Evolutionary conservation across 2,329 filamentous ascomycete species (phyloP), one percentile per base, ranked within the genome.

Genomic region (Pseudogymnoascus sp.): DNA sequence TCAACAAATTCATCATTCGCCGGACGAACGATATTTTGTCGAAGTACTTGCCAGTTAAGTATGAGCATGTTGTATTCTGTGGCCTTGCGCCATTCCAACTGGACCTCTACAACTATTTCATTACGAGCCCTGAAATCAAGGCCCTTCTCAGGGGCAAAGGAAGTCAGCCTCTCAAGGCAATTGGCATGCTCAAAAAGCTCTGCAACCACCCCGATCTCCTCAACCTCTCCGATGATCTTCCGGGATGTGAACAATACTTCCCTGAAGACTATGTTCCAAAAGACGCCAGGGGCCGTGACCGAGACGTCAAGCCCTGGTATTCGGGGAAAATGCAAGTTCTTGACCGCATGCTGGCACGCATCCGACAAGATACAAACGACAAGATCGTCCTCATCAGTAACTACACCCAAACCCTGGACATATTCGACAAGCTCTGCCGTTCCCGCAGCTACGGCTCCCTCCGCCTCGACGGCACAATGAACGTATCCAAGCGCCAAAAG

Each of bases 381-480:
- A 99, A 99, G 76, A 99, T 99, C 70, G 94, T 99, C 11, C 84
- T 99, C 63, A 99, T 99, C 75, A 96, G 91, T 75, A 99, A 99
- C 73, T 99, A 97, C 76, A 99, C 94, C 0, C 90, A 94, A 70
- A 99, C 94, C 0, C 83, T 99, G 3, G 94, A 99, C 74, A 82
- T 99, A 2, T 97, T 99, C 72, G 92, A 96, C 69, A 88, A 86
- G 66, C 83, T 99, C 7, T 99, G 94, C 73, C 90, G 93, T 44
- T 83, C 85, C 63, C 89, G 92, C 14, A 84, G 82, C 2, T 99
- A 99, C 71, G 93, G 93, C 42, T 89, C 82, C 68, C 82, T 99
- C 61, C 89, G 94, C 28, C 87, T 99, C 3, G 94, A 99, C 71
- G 94, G 95, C 50, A 96, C 91, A 6, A 97, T 99, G 94, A 95